A percentile compares a stretch with the other conserved stretches of the same genome.
These are phyloP conservation scores for Suillus occidentalis DNA, from an alignment of 768 basidiomycete species.

Conservation along the genomic window DNA sequence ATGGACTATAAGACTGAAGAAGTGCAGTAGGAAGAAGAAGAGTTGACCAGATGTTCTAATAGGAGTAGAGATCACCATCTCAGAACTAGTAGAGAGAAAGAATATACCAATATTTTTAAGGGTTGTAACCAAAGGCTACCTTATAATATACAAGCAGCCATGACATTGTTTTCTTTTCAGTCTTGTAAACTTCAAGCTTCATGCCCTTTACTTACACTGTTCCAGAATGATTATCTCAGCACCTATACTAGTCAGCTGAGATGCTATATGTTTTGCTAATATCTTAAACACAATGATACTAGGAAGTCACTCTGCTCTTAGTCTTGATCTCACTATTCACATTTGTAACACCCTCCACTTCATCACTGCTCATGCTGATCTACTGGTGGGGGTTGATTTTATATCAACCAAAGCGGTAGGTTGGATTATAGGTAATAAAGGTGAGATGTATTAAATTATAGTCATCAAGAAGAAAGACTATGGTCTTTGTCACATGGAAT, in stretches of 20 bases:
- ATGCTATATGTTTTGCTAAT: neutral
- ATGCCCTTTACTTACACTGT: neutral
- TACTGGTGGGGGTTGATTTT: neutral
- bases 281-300: neutral
- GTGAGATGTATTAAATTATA: neutral
- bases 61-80: constrained; percentile 2
- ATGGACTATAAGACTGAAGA: neutral
- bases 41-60: neutral
- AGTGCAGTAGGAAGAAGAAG: neutral
- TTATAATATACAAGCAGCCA: neutral
- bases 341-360: neutral
- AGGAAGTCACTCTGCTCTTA: neutral
- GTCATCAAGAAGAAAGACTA: no score
- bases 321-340: neutral
- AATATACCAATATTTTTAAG: neutral
- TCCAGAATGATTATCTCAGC: neutral
- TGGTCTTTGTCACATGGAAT: neutral
- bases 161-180: neutral
- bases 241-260: accelerated
- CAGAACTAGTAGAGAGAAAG: neutral
- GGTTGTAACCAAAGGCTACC: neutral
- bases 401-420: neutral
- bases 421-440: neutral
- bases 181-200: neutral
- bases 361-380: neutral